Percentiles rank a stretch among this genome's conserved stretches.
phyloP scores from a whole-genome alignment of 768 basidiomycete species.

The Cystobasidium tubakii region DNA sequence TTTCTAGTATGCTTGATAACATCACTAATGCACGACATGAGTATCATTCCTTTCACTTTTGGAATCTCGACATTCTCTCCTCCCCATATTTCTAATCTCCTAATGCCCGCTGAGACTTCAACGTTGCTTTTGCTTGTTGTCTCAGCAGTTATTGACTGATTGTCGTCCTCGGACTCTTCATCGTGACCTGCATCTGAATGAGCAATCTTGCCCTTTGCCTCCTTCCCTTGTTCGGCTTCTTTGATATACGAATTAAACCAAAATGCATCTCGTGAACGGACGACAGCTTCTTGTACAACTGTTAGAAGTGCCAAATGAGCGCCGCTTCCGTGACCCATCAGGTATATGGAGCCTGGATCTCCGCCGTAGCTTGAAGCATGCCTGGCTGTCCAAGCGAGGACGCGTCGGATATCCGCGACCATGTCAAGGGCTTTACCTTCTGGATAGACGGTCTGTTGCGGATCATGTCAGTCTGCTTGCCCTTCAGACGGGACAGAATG shows the following conservation, averaged over 20 bases:
- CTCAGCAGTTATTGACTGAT: not conserved
- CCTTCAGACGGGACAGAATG: no score
- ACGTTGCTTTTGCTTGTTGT: not conserved
- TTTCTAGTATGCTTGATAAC: constrained; percentile 44
- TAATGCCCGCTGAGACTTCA: constrained; percentile 39
- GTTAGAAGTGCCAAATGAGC: constrained; percentile 42
- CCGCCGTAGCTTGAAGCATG: constrained; percentile 40
- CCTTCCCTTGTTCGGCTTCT: not conserved
- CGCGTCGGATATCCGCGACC: constrained; percentile 41
- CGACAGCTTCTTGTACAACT: constrained; percentile 44
- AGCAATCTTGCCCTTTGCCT: not conserved
- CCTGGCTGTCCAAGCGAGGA: constrained; percentile 39
- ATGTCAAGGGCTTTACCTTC: constrained; percentile 25
- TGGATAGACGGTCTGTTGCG: constrained; percentile 14
- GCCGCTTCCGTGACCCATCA: constrained; percentile 44
- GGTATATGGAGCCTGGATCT: constrained; percentile 35
- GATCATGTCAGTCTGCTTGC: not conserved
- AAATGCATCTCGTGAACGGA: constrained; percentile 40
- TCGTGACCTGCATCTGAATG: not conserved
- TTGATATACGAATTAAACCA: constrained; percentile 3
- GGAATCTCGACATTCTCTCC: constrained; percentile 39
- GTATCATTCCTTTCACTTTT: constrained; percentile 40
- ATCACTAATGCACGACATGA: constrained; percentile 42
- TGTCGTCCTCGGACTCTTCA: not conserved
- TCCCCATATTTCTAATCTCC: constrained; percentile 40